Conservation (phyloP, 1,284 basidiomycete species). For the Cystobasidium pallidum region DNA sequence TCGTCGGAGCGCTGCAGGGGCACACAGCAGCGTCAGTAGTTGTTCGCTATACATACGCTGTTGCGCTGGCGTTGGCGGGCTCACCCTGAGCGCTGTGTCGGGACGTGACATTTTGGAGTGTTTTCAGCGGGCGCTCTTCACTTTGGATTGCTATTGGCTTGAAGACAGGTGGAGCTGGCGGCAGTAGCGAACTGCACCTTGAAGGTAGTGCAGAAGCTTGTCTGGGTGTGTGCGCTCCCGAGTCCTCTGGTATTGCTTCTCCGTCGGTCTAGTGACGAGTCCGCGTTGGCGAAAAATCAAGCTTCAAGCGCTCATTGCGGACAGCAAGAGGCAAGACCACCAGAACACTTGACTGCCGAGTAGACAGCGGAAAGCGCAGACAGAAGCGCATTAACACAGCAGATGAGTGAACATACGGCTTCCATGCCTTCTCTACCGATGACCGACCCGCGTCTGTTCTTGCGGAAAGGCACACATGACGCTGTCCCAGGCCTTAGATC, state of each 20-base stretch:
- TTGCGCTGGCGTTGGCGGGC: neutral
- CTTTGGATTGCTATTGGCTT: neutral
- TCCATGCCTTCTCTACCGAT: too few species aligned
- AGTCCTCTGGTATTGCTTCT: neutral
- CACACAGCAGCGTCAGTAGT: neutral
- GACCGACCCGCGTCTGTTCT: too few species aligned
- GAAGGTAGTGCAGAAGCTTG: too few species aligned
- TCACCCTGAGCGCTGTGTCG: constrained; percentile 44
- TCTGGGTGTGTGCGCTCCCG: too few species aligned
- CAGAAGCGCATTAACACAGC: too few species aligned
- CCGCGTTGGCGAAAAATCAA: constrained; percentile 32
- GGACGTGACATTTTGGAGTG: constrained; percentile 37
- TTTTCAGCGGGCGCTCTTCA: constrained; percentile 8
- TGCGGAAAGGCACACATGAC: too few species aligned
- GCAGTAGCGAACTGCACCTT: too few species aligned
- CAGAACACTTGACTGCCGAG: neutral
- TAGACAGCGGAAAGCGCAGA: neutral
- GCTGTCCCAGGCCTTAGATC: too few species aligned
- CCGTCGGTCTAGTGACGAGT: constrained; percentile 8
- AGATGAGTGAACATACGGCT: too few species aligned
- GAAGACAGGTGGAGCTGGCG: neutral
- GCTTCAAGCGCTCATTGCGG: neutral
- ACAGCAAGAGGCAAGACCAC: neutral
- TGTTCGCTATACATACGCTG: neutral
- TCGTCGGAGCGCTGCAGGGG: constrained; percentile 54